phyloP scores from a whole-genome alignment of 1,284 basidiomycete genomes.

The Tilletiopsis washingtonensis region DNA sequence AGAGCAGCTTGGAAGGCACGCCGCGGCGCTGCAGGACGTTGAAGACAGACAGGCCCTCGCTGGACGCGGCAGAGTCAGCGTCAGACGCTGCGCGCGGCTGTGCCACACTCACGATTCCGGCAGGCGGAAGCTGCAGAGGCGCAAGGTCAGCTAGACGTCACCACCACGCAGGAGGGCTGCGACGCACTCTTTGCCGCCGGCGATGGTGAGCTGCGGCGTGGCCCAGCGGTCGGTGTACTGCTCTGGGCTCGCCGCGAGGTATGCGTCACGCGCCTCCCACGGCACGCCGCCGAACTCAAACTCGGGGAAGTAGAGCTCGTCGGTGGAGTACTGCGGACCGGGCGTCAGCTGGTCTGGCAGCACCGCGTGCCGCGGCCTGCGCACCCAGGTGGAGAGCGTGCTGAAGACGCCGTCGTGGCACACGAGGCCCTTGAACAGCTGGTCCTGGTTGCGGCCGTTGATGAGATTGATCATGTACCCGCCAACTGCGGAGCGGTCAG shows the following conservation, averaged over 20 bases:
- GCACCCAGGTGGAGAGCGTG: constrained; percentile 6
- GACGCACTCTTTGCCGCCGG: constrained; percentile 31
- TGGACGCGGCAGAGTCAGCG: too few species aligned
- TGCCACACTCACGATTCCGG: too few species aligned
- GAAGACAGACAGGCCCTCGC: constrained; percentile 26
- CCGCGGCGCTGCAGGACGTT: constrained; percentile 28
- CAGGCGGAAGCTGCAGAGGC: too few species aligned
- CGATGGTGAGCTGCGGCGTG: constrained; percentile 33
- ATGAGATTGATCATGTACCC: constrained; percentile 37
- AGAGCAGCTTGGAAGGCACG: constrained; percentile 24
- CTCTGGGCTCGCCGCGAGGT: constrained; percentile 1
- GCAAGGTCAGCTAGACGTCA: too few species aligned
- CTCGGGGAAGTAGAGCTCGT: constrained; percentile 39
- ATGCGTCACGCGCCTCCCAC: constrained; percentile 8
- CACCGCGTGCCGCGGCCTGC: too few species aligned
- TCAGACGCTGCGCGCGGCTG: too few species aligned
- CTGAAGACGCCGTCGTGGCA: constrained; percentile 35
- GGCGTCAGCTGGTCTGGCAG: too few species aligned
- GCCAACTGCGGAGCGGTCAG: constrained; percentile 24
- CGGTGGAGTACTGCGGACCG: constrained; percentile 22
- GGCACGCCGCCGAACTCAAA: constrained; percentile 26
- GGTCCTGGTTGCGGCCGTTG: constrained; percentile 36
- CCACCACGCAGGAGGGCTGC: too few species aligned
- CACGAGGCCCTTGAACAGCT: constrained; percentile 33
- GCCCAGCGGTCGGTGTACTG: constrained; percentile 17